Base-by-base conservation (phyloP, 768 basidiomycete species). In the Boletus patriciae region DNA sequence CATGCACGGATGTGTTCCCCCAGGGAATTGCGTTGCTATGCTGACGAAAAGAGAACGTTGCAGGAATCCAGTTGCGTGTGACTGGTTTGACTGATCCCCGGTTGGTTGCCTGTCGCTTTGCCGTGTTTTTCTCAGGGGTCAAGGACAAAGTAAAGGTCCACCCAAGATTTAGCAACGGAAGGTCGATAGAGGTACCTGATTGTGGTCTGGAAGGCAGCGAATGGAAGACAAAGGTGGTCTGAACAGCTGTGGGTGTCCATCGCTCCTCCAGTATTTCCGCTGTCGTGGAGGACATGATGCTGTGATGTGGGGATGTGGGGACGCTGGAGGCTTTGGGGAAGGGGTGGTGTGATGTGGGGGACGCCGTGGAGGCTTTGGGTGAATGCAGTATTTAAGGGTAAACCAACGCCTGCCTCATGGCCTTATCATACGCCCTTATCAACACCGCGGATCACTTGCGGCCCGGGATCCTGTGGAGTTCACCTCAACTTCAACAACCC, bases 111-210 rank as follows among this genome's bases (percentile, higher is more conserved):
- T n/a, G n/a, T n/a, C n/a, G n/a, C n/a, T n/a, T n/a, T n/a, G n/a
- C n/a, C n/a, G n/a, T n/a, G n/a, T n/a, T 29, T 29, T 29, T 4
- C 27, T 1, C 27, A 31, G 29, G 29, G 11, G 49, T 37, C 57
- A 67, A 34, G 15, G 52, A 55, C 23, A 66, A 36, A 16, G 52
- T 2, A 45, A 66, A 66, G 13, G 57, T 42, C 65, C 60, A 66
- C 18, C 66, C 60, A 13, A 52, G 37, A 23, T 6, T 43, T 9
- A 25, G 43, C 12, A 66, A 11, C 0, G 63, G 66, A 23, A 66
- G 51, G 3, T 51, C 15, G 27, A 67, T 15, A 25, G 54, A 43
- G 29, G 52, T 37, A 21, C 13, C 34, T 6, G 41, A 33, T 15
- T 0, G 36, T 19, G 50, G 4, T 13, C 4, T 31, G 27, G 19